These are phyloP conservation scores for Solanum hybrid DNA, from an alignment of 305 asterid genomes.

Conservation along the genomic window DNA sequence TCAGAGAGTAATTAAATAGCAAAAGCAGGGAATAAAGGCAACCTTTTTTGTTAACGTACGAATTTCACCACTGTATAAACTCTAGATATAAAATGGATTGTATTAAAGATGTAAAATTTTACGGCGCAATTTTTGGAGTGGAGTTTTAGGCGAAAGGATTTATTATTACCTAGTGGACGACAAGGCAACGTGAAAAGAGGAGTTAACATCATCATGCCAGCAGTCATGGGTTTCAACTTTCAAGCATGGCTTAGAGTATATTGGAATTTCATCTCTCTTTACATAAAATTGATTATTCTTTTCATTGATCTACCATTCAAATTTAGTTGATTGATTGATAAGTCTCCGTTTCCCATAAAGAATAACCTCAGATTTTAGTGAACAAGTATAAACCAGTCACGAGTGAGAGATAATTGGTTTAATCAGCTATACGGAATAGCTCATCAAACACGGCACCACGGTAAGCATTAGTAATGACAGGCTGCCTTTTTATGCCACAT, in stretches of 20 bases:
- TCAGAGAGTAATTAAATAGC: background rate
- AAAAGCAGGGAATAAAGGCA: background rate
- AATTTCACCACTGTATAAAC: background rate
- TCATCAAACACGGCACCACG: background rate
- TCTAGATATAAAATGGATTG: background rate
- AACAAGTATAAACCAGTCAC: background rate
- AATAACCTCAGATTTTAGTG: background rate
- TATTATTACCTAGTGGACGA: background rate
- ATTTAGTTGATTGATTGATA: background rate
- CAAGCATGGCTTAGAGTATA: background rate
- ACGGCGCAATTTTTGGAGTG: constrained; percentile 34
- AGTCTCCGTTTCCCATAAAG: background rate
- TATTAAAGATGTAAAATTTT: constrained; percentile 12
- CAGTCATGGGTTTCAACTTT: background rate
- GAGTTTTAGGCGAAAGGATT: background rate
- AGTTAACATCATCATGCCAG: background rate
- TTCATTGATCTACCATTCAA: background rate
- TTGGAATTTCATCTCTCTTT: background rate
- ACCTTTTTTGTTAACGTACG: background rate
- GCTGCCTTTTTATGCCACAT: background rate
- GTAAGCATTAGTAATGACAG: background rate
- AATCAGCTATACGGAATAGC: background rate
- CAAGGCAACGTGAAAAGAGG: constrained; percentile 7
- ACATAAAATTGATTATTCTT: background rate
- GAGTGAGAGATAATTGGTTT: background rate